phyloP scores from a whole-genome alignment of 345 rosid species.

The Noccaea bulbosa region DNA sequence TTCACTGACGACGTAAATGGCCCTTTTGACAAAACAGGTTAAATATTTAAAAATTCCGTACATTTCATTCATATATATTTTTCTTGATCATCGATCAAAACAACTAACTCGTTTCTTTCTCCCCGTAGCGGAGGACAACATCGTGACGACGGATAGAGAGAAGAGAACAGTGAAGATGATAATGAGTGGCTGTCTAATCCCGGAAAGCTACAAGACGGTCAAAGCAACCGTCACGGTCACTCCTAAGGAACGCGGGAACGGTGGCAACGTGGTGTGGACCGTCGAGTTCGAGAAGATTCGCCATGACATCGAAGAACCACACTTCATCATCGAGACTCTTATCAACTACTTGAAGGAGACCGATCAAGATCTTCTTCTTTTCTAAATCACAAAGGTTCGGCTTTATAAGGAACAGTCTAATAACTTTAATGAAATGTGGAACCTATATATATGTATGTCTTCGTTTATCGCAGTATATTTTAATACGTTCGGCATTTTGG shows the following conservation, averaged over 20 bases:
- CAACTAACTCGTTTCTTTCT: neutral
- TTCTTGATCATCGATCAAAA: neutral
- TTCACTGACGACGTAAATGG: neutral
- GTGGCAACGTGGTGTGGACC: constrained; percentile 14
- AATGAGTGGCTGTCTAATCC: constrained; percentile 18
- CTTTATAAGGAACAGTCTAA: neutral
- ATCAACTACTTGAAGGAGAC: constrained; percentile 11
- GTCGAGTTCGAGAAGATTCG: constrained; percentile 16
- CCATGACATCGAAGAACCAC: constrained; percentile 6
- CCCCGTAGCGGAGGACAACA: constrained; percentile 14
- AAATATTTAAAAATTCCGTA: neutral
- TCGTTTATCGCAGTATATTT: constrained; percentile 1
- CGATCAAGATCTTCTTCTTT: constrained; percentile 13
- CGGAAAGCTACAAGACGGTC: constrained; percentile 12
- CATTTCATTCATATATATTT: neutral
- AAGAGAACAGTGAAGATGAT: neutral
- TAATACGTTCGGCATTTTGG: neutral
- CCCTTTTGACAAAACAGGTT: neutral
- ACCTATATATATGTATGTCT: neutral
- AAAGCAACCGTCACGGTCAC: constrained; percentile 19
- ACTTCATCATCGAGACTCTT: constrained; percentile 2
- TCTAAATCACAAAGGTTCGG: constrained; percentile 9
- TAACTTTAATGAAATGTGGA: neutral
- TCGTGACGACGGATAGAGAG: neutral
- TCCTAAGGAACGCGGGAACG: neutral